phyloP scores from a whole-genome alignment of 768 basidiomycete species.

The Amylocystis lapponica region DNA sequence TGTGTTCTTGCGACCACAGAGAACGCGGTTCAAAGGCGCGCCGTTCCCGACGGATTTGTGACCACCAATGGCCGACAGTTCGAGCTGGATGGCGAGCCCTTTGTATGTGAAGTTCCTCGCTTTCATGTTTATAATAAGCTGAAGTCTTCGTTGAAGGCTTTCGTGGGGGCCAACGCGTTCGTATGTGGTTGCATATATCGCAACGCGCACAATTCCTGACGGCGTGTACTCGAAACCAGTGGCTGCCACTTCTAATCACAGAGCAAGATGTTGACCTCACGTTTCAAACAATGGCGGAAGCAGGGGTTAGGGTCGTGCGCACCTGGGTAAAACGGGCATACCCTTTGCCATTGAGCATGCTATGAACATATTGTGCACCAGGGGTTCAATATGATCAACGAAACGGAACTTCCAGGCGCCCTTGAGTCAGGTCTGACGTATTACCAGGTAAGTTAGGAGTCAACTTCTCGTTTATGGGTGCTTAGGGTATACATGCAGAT shows the following conservation, averaged over 20 bases:
- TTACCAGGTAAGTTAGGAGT: slow-evolving; percentile 32
- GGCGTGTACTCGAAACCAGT: slow-evolving; percentile 28
- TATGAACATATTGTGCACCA: slow-evolving; percentile 12
- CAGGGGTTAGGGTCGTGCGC: slow-evolving; percentile 46
- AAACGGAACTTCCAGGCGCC: slow-evolving; percentile 39
- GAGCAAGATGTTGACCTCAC: slow-evolving; percentile 43
- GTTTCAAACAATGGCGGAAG: slow-evolving; percentile 41
- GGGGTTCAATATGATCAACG: slow-evolving; percentile 36
- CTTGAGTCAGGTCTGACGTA: slow-evolving; percentile 40
- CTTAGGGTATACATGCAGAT: slow-evolving; percentile 29
- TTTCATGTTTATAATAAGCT: background rate
- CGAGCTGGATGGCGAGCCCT: slow-evolving; percentile 44
- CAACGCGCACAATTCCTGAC: background rate
- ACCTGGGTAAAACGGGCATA: slow-evolving; percentile 38
- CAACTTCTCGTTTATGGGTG: background rate
- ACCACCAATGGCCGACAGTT: slow-evolving; percentile 20
- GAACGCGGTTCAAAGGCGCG: background rate
- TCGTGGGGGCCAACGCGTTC: slow-evolving; percentile 52
- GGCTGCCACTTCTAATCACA: slow-evolving; percentile 48
- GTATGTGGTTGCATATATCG: slow-evolving; percentile 26
- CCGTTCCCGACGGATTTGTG: slow-evolving; percentile 18
- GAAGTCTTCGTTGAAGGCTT: slow-evolving; percentile 24
- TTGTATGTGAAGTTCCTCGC: slow-evolving; percentile 28
- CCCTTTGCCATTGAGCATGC: background rate
- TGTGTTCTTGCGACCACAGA: background rate